A percentile compares a stretch with the other conserved stretches of the same genome.
Conservation (phyloP, 305 asterid species). For the Fraxinus sp. region DNA sequence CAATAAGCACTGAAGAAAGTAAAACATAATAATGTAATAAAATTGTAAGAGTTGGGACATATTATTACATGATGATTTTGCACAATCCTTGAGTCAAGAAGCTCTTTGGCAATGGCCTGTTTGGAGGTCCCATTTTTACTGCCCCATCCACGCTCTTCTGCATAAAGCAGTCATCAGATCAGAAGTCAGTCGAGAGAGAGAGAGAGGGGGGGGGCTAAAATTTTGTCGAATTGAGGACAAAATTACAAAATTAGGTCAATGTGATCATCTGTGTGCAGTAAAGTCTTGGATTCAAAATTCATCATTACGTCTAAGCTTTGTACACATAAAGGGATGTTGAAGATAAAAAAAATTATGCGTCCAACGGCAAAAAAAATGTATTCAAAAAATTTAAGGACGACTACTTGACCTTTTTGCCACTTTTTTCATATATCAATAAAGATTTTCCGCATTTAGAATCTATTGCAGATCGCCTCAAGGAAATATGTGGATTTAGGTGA, state of each 20-base stretch:
- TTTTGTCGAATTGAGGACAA: neutral
- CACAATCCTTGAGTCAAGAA: slow-evolving; percentile 23
- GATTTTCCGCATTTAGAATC: neutral
- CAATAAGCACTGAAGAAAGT: too few species aligned
- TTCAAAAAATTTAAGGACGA: neutral
- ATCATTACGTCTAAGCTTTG: neutral
- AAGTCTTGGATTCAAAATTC: neutral
- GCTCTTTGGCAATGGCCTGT: slow-evolving; percentile 5
- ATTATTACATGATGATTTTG: slow-evolving; percentile 44
- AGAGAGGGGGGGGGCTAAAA: neutral
- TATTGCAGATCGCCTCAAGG: neutral
- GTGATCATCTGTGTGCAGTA: neutral
- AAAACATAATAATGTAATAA: slow-evolving; percentile 15
- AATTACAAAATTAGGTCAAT: neutral
- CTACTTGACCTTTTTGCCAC: too few species aligned
- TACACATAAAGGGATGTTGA: neutral
- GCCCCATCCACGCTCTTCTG: neutral
- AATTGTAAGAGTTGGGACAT: slow-evolving; percentile 11
- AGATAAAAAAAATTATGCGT: neutral
- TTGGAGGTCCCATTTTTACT: slow-evolving; percentile 15
- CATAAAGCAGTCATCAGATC: neutral
- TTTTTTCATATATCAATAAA: neutral
- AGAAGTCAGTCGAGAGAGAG: neutral
- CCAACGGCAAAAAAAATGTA: too few species aligned
- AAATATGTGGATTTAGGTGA: neutral